phyloP scores from a whole-genome alignment of 2,329 filamentous ascomycete genomes.

The Juglanconis oblonga region DNA sequence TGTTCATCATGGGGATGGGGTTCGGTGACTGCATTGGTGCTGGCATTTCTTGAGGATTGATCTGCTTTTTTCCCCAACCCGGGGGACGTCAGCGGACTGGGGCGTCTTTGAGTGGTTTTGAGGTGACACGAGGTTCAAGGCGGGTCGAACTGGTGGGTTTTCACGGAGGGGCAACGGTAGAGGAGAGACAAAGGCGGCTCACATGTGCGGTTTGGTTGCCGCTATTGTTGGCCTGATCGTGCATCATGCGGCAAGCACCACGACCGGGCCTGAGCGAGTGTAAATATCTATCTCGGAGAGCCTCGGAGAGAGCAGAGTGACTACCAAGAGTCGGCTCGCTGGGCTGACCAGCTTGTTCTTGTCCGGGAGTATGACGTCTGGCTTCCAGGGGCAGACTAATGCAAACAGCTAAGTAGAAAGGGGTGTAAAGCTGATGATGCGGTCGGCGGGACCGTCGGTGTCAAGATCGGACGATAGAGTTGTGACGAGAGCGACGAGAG shows the following conservation, averaged over 20 bases:
- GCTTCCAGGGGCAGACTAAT: background rate
- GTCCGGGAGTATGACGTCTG: background rate
- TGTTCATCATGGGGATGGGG: slow-evolving; percentile 55
- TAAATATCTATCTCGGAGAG: background rate
- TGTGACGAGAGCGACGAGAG: background rate
- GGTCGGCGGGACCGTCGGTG: background rate
- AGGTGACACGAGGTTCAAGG: background rate
- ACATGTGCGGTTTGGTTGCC: slow-evolving; percentile 17
- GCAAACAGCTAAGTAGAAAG: background rate
- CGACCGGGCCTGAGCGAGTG: slow-evolving; percentile 5
- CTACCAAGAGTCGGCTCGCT: background rate
- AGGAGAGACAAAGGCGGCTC: slow-evolving; percentile 4
- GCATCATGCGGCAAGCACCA: slow-evolving; percentile 18
- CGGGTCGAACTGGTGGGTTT: too few species aligned
- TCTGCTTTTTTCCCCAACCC: slow-evolving; percentile 5
- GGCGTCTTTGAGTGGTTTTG: background rate
- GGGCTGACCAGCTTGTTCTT: background rate
- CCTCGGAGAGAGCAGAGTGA: too few species aligned
- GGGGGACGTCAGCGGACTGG: background rate
- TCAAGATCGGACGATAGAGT: background rate
- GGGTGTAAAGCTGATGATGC: background rate
- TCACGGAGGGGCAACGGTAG: background rate
- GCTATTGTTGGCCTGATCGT: slow-evolving; percentile 19
- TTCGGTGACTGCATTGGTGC: slow-evolving; percentile 20
- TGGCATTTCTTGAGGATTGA: slow-evolving; percentile 9